Evolutionary conservation across 1,284 basidiomycete genomes (phyloP).

Genomic region (Phlebopus sp.): DNA sequence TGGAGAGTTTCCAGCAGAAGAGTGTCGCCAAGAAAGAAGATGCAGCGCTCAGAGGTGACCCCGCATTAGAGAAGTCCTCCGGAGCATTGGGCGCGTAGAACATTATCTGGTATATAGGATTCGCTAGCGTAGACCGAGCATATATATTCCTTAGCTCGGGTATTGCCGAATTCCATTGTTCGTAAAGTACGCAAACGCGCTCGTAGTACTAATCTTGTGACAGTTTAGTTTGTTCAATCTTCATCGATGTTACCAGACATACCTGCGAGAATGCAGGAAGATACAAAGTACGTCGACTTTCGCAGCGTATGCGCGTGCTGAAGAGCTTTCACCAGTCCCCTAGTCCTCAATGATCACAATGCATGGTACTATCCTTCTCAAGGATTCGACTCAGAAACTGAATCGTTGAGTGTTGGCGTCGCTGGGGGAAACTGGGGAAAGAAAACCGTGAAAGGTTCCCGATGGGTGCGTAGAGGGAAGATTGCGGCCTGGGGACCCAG

Average conservation of each 20-base stretch:
- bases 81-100: background rate
- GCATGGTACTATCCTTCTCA: conserved; percentile 76
- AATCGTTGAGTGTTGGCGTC: conserved; percentile 44
- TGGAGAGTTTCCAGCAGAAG: conserved; percentile 80
- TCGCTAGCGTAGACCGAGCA: too few species aligned
- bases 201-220: too few species aligned
- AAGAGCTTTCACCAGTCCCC: conserved; percentile 23
- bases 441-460: conserved; percentile 62
- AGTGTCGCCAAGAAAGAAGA: conserved; percentile 56
- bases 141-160: background rate
- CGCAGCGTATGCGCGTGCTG: background rate
- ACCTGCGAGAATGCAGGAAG: conserved; percentile 26
- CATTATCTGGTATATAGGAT: background rate
- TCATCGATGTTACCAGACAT: conserved; percentile 19
- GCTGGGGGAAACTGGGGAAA: conserved; percentile 76
- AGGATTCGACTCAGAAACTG: conserved; percentile 61
- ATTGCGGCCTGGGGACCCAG: conserved; percentile 74
- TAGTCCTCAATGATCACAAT: conserved; percentile 68
- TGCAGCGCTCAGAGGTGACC: conserved; percentile 2
- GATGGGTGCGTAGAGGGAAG: conserved; percentile 77
- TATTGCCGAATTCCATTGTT: background rate
- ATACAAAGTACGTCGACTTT: conserved; percentile 26
- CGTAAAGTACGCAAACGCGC: background rate
- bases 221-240: background rate
- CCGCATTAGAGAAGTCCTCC: background rate